These are phyloP conservation scores for Paspalum vaginatum DNA, from an alignment of 176 grass and related monocot species.

Conservation along the genomic window DNA sequence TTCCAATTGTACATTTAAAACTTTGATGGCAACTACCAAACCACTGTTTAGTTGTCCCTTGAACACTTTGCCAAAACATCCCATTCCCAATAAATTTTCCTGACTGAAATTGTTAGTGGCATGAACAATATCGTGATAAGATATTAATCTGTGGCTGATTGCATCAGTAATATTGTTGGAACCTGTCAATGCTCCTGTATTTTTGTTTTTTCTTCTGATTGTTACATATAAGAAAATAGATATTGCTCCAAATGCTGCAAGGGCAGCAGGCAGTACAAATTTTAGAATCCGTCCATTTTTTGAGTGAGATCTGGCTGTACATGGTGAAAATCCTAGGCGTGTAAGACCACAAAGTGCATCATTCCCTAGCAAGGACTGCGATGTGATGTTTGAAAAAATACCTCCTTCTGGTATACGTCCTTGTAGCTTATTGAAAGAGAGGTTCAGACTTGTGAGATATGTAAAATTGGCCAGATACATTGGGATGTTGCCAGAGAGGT, in stretches of 20 bases:
- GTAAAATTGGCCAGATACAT: background rate
- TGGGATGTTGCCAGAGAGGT: background rate
- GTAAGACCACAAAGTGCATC: background rate
- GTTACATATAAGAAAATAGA: background rate
- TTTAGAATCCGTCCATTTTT: background rate
- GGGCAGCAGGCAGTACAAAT: background rate
- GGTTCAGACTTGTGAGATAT: background rate
- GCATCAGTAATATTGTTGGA: background rate
- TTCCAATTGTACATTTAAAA: background rate
- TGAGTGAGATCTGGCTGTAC: background rate
- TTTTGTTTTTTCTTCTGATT: background rate
- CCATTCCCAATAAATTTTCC: background rate
- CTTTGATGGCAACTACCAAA: background rate
- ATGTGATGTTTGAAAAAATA: background rate
- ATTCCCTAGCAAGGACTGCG: background rate
- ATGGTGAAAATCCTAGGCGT: background rate
- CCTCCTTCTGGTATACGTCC: background rate
- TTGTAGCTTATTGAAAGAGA: slow-evolving; percentile 4
- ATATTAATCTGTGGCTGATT: background rate
- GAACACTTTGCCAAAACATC: background rate
- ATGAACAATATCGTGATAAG: background rate
- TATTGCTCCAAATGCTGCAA: background rate
- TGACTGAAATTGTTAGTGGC: slow-evolving; percentile 1
- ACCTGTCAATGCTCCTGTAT: background rate
- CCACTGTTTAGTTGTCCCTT: background rate